Percentiles rank a stretch among this genome's conserved stretches.
Evolutionary conservation across 768 basidiomycete genomes (phyloP).

Genomic region (Rhodotorula sphaerocarpa): DNA sequence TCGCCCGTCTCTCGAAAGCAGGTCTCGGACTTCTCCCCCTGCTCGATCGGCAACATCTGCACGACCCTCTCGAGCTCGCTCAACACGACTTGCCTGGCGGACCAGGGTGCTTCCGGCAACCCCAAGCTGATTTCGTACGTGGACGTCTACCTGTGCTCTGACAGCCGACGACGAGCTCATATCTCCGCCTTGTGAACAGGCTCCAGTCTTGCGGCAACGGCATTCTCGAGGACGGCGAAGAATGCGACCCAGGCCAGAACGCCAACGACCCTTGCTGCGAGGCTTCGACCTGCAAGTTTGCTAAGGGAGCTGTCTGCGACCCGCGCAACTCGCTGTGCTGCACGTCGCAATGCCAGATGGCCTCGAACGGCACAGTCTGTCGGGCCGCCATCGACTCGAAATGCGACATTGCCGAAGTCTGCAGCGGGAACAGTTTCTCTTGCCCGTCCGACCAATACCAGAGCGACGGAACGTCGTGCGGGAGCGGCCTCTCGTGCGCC

Average conservation of each 20-base stretch:
- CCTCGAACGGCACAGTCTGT: slow-evolving; percentile 52
- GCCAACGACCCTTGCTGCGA: slow-evolving; percentile 62
- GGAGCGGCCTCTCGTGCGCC: slow-evolving; percentile 63
- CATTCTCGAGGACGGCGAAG: slow-evolving; percentile 71
- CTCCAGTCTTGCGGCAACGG: slow-evolving; percentile 53
- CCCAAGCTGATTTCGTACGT: slow-evolving; percentile 24
- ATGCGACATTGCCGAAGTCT: slow-evolving; percentile 53
- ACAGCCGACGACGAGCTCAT: not conserved
- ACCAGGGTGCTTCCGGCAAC: slow-evolving; percentile 48
- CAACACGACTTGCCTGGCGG: slow-evolving; percentile 61
- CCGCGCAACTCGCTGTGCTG: slow-evolving; percentile 70
- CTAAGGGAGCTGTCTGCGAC: slow-evolving; percentile 63
- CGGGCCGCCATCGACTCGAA: slow-evolving; percentile 56
- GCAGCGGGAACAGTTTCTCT: slow-evolving; percentile 12
- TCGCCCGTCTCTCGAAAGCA: slow-evolving; percentile 48
- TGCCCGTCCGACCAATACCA: slow-evolving; percentile 31
- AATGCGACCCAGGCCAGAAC: slow-evolving; percentile 67
- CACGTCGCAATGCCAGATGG: slow-evolving; percentile 59
- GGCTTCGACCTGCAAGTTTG: slow-evolving; percentile 56
- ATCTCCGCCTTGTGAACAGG: not conserved
- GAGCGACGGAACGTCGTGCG: slow-evolving; percentile 48
- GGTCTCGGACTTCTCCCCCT: slow-evolving; percentile 61
- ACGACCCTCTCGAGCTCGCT: slow-evolving; percentile 42
- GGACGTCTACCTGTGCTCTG: slow-evolving; percentile 35
- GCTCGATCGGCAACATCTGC: slow-evolving; percentile 80